Evolutionary conservation across 225 moss, liverwort and hornwort species (phyloP).

Genomic region (Marchantia paleacea): DNA sequence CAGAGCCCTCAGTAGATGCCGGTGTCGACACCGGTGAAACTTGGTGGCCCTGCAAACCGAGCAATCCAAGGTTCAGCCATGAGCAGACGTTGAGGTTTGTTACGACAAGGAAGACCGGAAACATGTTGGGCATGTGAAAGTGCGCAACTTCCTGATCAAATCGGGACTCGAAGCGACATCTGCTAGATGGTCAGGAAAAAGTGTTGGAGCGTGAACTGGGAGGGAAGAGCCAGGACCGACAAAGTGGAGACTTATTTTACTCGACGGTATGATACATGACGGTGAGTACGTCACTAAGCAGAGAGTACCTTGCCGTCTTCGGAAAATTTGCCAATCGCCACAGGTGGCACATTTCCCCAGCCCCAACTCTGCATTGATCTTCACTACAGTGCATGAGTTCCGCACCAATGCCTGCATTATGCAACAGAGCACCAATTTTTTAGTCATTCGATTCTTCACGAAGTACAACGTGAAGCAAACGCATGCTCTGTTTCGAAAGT

Average conservation of each 20-base stretch:
- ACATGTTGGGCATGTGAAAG: background rate
- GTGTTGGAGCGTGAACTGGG: background rate
- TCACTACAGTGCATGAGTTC: conserved; percentile 39
- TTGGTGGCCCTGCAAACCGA: conserved; percentile 35
- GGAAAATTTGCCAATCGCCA: conserved; percentile 42
- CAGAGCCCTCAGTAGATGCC: conserved; percentile 35
- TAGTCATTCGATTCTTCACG: background rate
- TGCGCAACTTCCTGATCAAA: background rate
- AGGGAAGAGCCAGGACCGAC: background rate
- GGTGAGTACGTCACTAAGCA: background rate
- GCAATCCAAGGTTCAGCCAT: background rate
- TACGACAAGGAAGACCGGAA: background rate
- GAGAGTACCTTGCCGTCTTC: conserved; percentile 35
- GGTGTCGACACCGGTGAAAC: conserved; percentile 46
- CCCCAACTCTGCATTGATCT: conserved; percentile 54
- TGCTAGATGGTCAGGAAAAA: background rate
- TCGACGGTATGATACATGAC: background rate
- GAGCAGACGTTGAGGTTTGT: background rate
- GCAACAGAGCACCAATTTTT: background rate
- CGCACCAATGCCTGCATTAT: conserved; percentile 23
- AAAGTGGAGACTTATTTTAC: too few species aligned
- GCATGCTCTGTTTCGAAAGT: background rate
- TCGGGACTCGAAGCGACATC: background rate
- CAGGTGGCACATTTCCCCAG: conserved; percentile 45
- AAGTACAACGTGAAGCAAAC: background rate